A percentile compares a stretch with the other conserved stretches of the same genome.
These are phyloP conservation scores for Candida xyloterini DNA, from an alignment of 805 yeast species.

Conservation along the genomic window DNA sequence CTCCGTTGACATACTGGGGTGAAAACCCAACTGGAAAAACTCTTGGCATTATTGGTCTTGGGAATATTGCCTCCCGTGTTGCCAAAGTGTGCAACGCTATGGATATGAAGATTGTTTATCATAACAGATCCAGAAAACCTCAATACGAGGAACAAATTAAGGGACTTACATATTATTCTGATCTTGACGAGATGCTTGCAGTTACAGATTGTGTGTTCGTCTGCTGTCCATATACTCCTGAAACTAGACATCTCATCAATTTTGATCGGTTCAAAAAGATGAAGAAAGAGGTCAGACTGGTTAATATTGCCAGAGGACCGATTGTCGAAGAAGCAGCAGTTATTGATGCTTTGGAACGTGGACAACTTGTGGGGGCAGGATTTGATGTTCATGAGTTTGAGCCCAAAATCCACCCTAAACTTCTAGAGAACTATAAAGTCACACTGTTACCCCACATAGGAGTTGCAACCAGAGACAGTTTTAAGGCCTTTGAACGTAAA, in stretches of 20 bases:
- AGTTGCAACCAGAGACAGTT: constrained; percentile 35
- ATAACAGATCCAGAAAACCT: constrained; percentile 35
- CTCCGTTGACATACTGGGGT: constrained; percentile 31
- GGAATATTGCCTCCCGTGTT: constrained; percentile 44
- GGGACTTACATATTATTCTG: constrained; percentile 30
- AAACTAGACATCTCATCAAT: constrained; percentile 38
- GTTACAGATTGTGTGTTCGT: constrained; percentile 34
- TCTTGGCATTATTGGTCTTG: constrained; percentile 46
- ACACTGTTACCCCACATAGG: constrained; percentile 40
- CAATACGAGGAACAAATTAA: constrained; percentile 31
- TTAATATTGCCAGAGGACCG: constrained; percentile 41
- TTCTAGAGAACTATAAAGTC: constrained; percentile 35
- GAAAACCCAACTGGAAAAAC: constrained; percentile 42
- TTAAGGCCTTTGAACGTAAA: constrained; percentile 36
- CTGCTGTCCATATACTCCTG: constrained; percentile 38
- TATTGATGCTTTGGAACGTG: constrained; percentile 38
- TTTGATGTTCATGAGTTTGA: constrained; percentile 44
- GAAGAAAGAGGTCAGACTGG: constrained; percentile 30
- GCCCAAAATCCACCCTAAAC: constrained; percentile 35
- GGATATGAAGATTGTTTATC: constrained; percentile 44
- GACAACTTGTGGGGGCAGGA: constrained; percentile 42
- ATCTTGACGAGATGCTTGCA: constrained; percentile 29
- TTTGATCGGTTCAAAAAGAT: constrained; percentile 30
- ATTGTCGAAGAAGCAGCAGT: constrained; percentile 39
- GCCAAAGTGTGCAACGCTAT: constrained; percentile 41